phyloP scores from a whole-genome alignment of 805 yeast species.

The Jamesozyma spencerorum region DNA sequence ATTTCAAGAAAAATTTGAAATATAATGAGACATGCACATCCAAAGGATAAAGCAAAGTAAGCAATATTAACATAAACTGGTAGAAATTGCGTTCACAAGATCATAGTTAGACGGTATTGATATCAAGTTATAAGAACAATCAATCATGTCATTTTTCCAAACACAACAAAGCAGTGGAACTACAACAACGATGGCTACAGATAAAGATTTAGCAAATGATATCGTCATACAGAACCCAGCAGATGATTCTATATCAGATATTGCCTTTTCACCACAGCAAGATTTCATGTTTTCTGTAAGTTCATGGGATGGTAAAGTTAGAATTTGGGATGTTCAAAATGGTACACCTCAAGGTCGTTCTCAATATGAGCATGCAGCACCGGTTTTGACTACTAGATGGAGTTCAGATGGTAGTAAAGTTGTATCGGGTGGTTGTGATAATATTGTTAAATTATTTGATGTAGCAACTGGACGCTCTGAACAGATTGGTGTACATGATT shows the following conservation, averaged over 20 bases:
- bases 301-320: slow-evolving; percentile 91
- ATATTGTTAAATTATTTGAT: slow-evolving; percentile 76
- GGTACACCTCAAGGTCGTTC: slow-evolving; percentile 87
- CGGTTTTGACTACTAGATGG: slow-evolving; percentile 79
- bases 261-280: slow-evolving; percentile 79
- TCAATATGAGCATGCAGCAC: slow-evolving; percentile 79
- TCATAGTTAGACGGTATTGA: no score
- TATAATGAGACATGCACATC: no score
- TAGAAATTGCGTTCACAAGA: no score
- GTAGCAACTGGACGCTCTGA: slow-evolving; percentile 70
- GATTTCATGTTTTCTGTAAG: slow-evolving; percentile 68
- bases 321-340: slow-evolving; percentile 77
- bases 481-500: slow-evolving; percentile 81
- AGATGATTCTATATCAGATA: slow-evolving; percentile 80
- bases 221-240: slow-evolving; percentile 68
- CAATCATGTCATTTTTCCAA: slow-evolving; percentile 17
- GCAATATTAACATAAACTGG: no score
- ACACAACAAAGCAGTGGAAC: slow-evolving; percentile 8
- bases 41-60: no score
- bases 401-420: slow-evolving; percentile 80
- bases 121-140: no score
- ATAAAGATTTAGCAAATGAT: slow-evolving; percentile 49
- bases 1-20: no score
- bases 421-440: slow-evolving; percentile 84
- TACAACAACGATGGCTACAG: slow-evolving; percentile 24